Percentiles rank a stretch among this genome's conserved stretches.
phyloP scores from a whole-genome alignment of 768 basidiomycete species.

The Suillus subalutaceus region DNA sequence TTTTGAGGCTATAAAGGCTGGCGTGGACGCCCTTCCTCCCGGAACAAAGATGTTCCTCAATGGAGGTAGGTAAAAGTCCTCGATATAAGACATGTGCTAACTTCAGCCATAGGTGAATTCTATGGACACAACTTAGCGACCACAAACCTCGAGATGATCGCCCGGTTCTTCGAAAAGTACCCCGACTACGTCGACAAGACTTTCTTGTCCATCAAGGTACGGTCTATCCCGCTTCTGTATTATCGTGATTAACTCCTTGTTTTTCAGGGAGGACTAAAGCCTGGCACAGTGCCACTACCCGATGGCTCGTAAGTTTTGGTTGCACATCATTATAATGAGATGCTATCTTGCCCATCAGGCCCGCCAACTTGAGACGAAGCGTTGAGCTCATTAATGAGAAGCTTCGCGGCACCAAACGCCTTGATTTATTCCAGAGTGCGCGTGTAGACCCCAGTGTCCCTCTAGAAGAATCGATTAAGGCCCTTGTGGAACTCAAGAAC shows the following conservation, averaged over 20 bases:
- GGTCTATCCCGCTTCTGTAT: background rate
- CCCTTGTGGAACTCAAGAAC: slow-evolving; percentile 43
- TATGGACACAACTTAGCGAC: slow-evolving; percentile 48
- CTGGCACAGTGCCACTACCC: background rate
- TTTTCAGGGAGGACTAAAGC: slow-evolving; percentile 25
- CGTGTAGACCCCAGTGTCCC: slow-evolving; percentile 46
- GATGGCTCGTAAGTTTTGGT: slow-evolving; percentile 21
- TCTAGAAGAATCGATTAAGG: slow-evolving; percentile 48
- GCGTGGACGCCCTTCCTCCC: slow-evolving; percentile 43
- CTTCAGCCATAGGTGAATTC: slow-evolving; percentile 47
- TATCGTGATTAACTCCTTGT: background rate
- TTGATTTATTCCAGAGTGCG: slow-evolving; percentile 64
- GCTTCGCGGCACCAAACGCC: slow-evolving; percentile 52
- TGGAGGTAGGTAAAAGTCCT: slow-evolving; percentile 37
- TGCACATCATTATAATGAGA: too few species aligned
- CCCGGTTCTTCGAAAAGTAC: slow-evolving; percentile 48
- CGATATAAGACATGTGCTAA: background rate
- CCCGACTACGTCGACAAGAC: slow-evolving; percentile 38
- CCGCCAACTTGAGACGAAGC: slow-evolving; percentile 50
- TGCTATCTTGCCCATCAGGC: slow-evolving; percentile 22
- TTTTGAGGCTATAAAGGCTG: slow-evolving; percentile 63
- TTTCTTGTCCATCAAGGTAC: slow-evolving; percentile 39
- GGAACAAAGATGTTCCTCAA: slow-evolving; percentile 55
- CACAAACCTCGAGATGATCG: slow-evolving; percentile 52
- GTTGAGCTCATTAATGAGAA: slow-evolving; percentile 46